Evolutionary conservation across 1,284 basidiomycete genomes (phyloP).

Genomic region (Rhodotorula sp.): DNA sequence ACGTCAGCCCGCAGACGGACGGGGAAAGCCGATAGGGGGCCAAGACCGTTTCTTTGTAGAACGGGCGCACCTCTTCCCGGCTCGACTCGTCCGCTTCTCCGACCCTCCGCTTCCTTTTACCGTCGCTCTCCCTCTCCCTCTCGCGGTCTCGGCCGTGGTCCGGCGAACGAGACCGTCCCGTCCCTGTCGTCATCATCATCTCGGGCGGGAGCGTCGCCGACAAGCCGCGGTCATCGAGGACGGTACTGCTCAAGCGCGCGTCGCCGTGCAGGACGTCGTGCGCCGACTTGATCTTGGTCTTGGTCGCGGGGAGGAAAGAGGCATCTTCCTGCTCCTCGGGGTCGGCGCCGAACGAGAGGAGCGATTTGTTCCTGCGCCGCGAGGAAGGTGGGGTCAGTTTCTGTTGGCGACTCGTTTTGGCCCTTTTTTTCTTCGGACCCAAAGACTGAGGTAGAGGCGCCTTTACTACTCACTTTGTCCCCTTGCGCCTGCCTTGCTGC

Average conservation of each 20-base stretch:
- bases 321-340: constrained; percentile 57
- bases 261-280: constrained; percentile 42
- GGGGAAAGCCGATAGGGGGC: no score
- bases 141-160: background rate
- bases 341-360: constrained; percentile 72
- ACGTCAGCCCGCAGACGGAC: no score
- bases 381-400: background rate
- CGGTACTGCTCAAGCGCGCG: constrained; percentile 30
- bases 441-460: no score
- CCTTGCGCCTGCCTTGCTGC: constrained; percentile 59
- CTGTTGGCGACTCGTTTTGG: no score
- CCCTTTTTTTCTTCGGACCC: background rate
- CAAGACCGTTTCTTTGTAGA: no score
- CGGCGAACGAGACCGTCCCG: background rate
- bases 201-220: constrained; percentile 35
- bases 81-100: constrained; percentile 2
- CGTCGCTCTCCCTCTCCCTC: background rate
- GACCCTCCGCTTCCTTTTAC: constrained; percentile 5
- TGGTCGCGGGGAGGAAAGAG: constrained; percentile 56
- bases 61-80: no score
- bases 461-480: constrained; percentile 62
- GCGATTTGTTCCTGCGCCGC: constrained; percentile 70
- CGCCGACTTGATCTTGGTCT: constrained; percentile 69
- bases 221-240: constrained; percentile 41
- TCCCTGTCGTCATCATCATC: constrained; percentile 3